Evolutionary conservation across 257 asterid genomes (phyloP).

Genomic region (Primulina tabacum): DNA sequence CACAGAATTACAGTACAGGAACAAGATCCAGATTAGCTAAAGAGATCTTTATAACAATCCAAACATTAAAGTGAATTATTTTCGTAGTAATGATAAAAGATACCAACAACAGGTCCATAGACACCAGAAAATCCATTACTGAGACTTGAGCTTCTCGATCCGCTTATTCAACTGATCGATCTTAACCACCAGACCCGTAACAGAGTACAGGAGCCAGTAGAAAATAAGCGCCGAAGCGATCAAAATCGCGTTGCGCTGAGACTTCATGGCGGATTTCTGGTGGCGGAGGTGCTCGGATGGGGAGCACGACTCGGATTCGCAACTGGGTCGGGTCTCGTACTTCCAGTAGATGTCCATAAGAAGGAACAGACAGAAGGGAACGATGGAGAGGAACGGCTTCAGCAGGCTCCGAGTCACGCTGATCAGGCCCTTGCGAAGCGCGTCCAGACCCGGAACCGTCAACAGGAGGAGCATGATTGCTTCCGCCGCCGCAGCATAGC

Average conservation of each 20-base stretch:
- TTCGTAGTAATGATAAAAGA: conserved; percentile 10
- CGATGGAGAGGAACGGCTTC: conserved; percentile 75
- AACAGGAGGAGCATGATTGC: conserved; percentile 91
- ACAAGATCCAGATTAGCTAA: neutral
- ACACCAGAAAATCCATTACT: conserved; percentile 39
- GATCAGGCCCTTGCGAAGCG: conserved; percentile 82
- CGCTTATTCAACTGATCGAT: conserved; percentile 60
- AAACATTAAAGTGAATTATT: neutral
- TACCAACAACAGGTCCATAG: conserved; percentile 21
- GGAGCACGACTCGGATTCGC: conserved; percentile 73
- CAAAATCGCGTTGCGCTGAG: conserved; percentile 85
- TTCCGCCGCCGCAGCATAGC: conserved; percentile 94
- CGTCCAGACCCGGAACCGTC: conserved; percentile 80
- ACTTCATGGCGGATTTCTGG: conserved; percentile 89
- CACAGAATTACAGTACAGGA: no score
- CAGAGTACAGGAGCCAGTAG: conserved; percentile 89
- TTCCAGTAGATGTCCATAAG: conserved; percentile 93
- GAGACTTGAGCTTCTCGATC: conserved; percentile 70
- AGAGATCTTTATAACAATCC: neutral
- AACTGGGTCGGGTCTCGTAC: conserved; percentile 75
- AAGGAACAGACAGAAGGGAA: conserved; percentile 86
- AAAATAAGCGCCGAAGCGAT: conserved; percentile 81
- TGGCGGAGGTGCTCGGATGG: conserved; percentile 90
- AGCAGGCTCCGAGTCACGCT: conserved; percentile 69
- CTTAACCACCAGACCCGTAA: conserved; percentile 72